phyloP scores from a whole-genome alignment of 805 yeast species.

The Suhomyces xylopsoci region DNA sequence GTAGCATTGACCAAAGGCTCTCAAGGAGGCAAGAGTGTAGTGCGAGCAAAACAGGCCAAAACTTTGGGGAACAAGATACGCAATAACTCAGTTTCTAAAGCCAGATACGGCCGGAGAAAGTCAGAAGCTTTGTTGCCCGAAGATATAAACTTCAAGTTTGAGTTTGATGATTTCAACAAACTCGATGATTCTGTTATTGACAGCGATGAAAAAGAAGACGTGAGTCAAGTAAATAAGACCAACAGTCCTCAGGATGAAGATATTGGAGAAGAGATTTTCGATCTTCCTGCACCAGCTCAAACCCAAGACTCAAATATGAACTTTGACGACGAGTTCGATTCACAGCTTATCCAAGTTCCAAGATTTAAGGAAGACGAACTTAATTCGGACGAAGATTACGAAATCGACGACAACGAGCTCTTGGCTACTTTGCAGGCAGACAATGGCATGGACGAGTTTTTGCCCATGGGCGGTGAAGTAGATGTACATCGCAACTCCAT shows the following conservation, averaged over 20 bases:
- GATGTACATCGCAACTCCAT: conserved; percentile 18
- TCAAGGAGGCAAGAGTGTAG: neutral
- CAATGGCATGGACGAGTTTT: conserved; percentile 41
- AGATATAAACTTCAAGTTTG: conserved; percentile 41
- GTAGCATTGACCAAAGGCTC: conserved; percentile 5
- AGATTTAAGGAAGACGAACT: conserved; percentile 47
- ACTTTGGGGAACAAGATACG: neutral
- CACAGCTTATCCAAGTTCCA: conserved; percentile 46
- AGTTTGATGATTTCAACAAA: conserved; percentile 35
- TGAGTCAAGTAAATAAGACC: conserved; percentile 9
- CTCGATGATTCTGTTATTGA: conserved; percentile 15
- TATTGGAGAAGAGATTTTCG: conserved; percentile 52
- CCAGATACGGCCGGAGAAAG: conserved; percentile 33
- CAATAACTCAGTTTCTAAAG: conserved; percentile 7
- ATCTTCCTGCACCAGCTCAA: neutral
- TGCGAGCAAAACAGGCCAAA: neutral
- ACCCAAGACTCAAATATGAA: conserved; percentile 1
- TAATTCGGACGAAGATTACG: conserved; percentile 64
- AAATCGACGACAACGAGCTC: conserved; percentile 48
- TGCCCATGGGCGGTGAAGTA: conserved; percentile 5
- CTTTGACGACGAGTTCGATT: conserved; percentile 30
- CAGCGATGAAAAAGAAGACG: conserved; percentile 24
- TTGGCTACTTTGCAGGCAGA: conserved; percentile 48
- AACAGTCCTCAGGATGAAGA: conserved; percentile 48
- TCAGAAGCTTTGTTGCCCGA: conserved; percentile 41